These are phyloP conservation scores for Ochromonas danica DNA, from an alignment of 108 stramenopile genomes.

Conservation along the genomic window DNA sequence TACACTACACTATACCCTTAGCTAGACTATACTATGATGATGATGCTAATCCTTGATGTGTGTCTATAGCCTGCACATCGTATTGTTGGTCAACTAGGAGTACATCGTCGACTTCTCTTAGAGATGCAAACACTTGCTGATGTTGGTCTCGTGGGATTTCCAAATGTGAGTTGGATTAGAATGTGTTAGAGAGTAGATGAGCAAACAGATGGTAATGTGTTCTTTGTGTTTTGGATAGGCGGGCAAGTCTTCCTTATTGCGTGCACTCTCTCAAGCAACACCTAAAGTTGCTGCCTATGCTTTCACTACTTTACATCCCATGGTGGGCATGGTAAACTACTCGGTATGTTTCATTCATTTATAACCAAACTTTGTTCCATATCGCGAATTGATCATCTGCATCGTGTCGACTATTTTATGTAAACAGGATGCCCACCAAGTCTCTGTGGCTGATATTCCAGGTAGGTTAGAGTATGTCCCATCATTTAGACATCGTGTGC, in stretches of 20 bases:
- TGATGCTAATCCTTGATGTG: conserved; percentile 15
- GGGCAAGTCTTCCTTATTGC: conserved; percentile 84
- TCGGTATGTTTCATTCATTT: conserved; percentile 8
- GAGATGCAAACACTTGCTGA: conserved; percentile 94
- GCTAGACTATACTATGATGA: conserved; percentile 16
- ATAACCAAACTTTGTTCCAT: conserved; percentile 17
- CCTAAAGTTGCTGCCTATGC: conserved; percentile 93
- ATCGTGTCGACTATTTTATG: conserved; percentile 16
- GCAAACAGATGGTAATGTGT: conserved; percentile 10
- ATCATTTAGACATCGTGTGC: conserved; percentile 16
- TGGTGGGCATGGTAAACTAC: conserved; percentile 78
- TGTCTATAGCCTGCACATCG: conserved; percentile 30
- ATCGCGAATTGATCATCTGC: conserved; percentile 15
- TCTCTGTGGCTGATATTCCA: conserved; percentile 28
- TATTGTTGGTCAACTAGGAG: conserved; percentile 23
- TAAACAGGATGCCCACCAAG: background rate
- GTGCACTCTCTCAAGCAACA: conserved; percentile 77
- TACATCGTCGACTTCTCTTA: conserved; percentile 45
- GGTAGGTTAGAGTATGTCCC: conserved; percentile 17
- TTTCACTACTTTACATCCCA: conserved; percentile 93
- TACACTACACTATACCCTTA: conserved; percentile 16
- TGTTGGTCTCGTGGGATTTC: conserved; percentile 96
- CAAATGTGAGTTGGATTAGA: conserved; percentile 61
- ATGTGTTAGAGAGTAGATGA: conserved; percentile 16
- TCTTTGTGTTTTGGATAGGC: conserved; percentile 50